Conservation (phyloP, 331 rosid genomes). For the Malus hybrid region DNA sequence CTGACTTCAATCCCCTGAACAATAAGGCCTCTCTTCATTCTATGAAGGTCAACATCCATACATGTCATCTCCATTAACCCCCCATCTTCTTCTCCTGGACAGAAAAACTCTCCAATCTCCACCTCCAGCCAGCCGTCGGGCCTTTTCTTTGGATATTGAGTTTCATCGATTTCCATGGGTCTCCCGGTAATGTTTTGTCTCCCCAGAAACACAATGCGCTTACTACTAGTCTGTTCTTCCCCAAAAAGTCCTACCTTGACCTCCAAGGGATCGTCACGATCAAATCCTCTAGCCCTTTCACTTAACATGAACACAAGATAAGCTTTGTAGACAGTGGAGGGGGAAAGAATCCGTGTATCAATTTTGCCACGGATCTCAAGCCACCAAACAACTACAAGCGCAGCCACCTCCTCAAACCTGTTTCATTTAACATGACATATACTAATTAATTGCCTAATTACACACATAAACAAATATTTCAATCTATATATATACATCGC, state of each 20-base stretch:
- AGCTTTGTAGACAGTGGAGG: not conserved
- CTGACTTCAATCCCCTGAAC: not conserved
- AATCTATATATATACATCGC: not conserved
- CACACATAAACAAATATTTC: not conserved
- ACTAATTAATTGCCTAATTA: not conserved
- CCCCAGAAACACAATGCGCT: not conserved
- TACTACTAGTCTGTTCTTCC: not conserved
- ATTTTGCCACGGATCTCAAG: not conserved
- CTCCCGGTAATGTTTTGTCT: no score
- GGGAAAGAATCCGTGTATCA: not conserved
- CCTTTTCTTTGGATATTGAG: not conserved
- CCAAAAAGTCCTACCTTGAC: not conserved
- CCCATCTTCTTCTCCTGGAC: constrained; percentile 10
- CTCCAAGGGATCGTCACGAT: not conserved
- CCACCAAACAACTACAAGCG: not conserved
- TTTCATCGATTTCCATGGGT: no score
- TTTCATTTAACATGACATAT: no score
- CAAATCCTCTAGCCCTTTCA: not conserved
- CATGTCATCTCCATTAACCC: not conserved
- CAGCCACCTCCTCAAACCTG: not conserved
- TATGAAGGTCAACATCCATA: not conserved
- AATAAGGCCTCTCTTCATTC: not conserved
- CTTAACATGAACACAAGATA: not conserved
- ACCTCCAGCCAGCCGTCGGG: constrained; percentile 36
- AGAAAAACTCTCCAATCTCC: constrained; percentile 37